Evolutionary conservation across 2,329 filamentous ascomycete genomes (phyloP).

Genomic region (Pezicula rhizophila): DNA sequence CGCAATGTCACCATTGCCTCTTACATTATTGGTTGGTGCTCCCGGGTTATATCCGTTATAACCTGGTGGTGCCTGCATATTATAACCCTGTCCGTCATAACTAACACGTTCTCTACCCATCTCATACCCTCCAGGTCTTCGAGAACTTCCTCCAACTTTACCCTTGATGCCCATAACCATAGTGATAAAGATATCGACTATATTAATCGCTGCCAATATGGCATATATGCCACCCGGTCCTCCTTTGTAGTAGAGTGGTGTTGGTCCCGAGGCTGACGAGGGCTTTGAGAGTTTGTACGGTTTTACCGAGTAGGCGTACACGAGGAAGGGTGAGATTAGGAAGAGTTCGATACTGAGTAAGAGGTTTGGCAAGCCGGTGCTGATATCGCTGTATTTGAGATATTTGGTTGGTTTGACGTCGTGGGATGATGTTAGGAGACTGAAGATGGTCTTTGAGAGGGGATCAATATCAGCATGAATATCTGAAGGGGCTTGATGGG

Average conservation of each 20-base stretch:
- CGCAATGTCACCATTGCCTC: too few species aligned
- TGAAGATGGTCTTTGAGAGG: slow-evolving; percentile 7
- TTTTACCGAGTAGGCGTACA: slow-evolving; percentile 8
- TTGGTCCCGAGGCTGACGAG: slow-evolving; percentile 4
- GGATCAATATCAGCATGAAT: background rate
- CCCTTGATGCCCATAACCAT: background rate
- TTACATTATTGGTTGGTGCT: too few species aligned
- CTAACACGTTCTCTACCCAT: too few species aligned
- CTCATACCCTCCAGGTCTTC: too few species aligned
- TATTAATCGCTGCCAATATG: slow-evolving; percentile 8
- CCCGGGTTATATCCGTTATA: too few species aligned
- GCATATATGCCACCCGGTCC: slow-evolving; percentile 10
- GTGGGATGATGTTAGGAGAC: slow-evolving; percentile 8
- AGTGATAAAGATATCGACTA: slow-evolving; percentile 1
- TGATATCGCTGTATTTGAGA: slow-evolving; percentile 11
- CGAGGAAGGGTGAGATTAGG: slow-evolving; percentile 10
- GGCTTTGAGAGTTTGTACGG: slow-evolving; percentile 6
- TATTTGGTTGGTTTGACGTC: slow-evolving; percentile 10
- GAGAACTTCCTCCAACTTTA: too few species aligned
- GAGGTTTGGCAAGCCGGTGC: slow-evolving; percentile 11
- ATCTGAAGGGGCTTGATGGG: background rate
- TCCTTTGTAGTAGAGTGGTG: slow-evolving; percentile 6
- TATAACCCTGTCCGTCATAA: too few species aligned
- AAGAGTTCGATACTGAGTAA: slow-evolving; percentile 13
- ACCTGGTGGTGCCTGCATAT: too few species aligned